phyloP scores from a whole-genome alignment of 306 rosid genomes.

The Sesbania bispinosa region DNA sequence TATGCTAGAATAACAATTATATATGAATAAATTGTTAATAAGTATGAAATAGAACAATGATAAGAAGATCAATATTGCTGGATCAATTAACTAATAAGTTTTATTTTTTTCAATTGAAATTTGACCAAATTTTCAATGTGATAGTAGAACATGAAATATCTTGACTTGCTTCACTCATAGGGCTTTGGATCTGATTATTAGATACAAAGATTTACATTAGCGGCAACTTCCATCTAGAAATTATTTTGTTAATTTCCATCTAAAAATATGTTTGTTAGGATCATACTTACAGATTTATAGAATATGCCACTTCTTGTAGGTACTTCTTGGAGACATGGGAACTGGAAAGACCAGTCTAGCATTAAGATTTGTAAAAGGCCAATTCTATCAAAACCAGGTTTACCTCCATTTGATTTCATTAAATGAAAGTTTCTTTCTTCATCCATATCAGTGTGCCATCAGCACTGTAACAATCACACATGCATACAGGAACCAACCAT shows the following conservation, averaged over 20 bases:
- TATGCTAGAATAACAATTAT: not conserved
- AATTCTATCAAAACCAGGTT: conserved; percentile 60
- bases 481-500: conserved; percentile 68
- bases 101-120: not conserved
- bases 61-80: not conserved
- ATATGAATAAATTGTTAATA: not conserved
- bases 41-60: not conserved
- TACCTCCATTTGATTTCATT: not conserved
- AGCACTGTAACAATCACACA: not conserved
- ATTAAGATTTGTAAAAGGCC: conserved; percentile 70
- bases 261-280: not conserved
- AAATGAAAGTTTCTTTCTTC: not conserved
- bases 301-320: no score
- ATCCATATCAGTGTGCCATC: not conserved
- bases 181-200: not conserved
- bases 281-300: no score
- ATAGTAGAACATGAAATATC: not conserved
- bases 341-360: conserved; percentile 50
- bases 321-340: conserved; percentile 41
- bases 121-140: not conserved
- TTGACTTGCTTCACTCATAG: not conserved
- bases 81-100: not conserved
- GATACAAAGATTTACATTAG: not conserved
- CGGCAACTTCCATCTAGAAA: not conserved
- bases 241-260: not conserved